Evolutionary conservation across 2,329 filamentous ascomycete genomes (phyloP).

Genomic region (Exophiala oligosperma): DNA sequence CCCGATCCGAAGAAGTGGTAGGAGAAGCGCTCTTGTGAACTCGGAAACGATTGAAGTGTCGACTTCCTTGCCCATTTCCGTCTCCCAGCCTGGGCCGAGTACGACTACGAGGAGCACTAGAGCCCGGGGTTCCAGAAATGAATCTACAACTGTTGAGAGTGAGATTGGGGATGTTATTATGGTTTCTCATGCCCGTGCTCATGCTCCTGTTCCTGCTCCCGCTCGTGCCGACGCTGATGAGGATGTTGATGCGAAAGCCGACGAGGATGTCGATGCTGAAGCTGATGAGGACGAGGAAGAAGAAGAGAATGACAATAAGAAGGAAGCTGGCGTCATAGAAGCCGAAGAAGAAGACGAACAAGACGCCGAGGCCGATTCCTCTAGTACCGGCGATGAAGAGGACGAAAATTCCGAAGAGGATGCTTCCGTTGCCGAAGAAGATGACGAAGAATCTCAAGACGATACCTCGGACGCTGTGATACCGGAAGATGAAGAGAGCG

Average conservation of each 20-base stretch:
- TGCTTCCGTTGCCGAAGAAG: conserved; percentile 8
- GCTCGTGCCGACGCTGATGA: conserved; percentile 5
- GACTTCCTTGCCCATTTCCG: not conserved
- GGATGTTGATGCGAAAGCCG: conserved; percentile 8
- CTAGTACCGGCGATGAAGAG: not conserved
- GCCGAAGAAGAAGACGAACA: conserved; percentile 8
- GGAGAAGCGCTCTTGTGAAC: conserved; percentile 23
- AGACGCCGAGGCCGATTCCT: conserved; percentile 5
- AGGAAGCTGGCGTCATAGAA: conserved; percentile 3
- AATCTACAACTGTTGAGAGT: too few species aligned
- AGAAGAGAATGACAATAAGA: conserved; percentile 3
- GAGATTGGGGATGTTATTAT: too few species aligned
- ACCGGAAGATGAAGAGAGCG: conserved; percentile 14
- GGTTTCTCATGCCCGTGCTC: not conserved
- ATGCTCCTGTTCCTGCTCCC: not conserved
- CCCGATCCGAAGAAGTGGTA: conserved; percentile 25
- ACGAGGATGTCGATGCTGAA: conserved; percentile 14
- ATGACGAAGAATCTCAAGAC: conserved; percentile 6
- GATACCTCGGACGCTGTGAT: conserved; percentile 11
- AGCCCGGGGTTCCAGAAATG: too few species aligned
- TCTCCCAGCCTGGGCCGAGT: not conserved
- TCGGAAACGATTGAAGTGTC: conserved; percentile 7
- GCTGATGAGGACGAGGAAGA: conserved; percentile 8
- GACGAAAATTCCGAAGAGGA: conserved; percentile 8
- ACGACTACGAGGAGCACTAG: not conserved